Base-by-base conservation (phyloP, 768 basidiomycete genomes). In the Suillus subalutaceus region DNA sequence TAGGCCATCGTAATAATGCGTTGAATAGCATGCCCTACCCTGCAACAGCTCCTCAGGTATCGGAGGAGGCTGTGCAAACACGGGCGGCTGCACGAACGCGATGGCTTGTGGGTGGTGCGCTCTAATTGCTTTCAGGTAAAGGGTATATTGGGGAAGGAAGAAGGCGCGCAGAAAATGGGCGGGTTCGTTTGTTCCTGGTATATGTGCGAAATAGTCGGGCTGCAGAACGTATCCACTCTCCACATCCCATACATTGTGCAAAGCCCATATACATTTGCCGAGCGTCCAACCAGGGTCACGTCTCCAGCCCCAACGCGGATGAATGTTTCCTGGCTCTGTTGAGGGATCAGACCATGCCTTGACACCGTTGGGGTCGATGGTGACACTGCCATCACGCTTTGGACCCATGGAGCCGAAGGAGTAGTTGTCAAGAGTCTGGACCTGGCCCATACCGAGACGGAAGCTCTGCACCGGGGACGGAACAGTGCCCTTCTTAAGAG, bases 1-100 rank as follows among this genome's bases (percentile, higher is more conserved):
- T 48, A 98, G 80, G 1, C 96, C 96, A 71, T 99, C 96, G 72
- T 98, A 99, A 76, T 95, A 99, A 75, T 99, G 97, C 0, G 89
- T 83, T 5, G 91, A 89, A 69, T 93, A 90, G 40, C 80, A 87
- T 37, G 85, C 89, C 2, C 90, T 88, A 2, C 96, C 89, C 16
- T 86, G 83, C 20, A 88, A 77, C 16, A 89, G 77, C 10, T 85
- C 83, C 30, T 85, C 83, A 9, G 85, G 83, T 1, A 88, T 75
- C 30, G 76, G 70, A 0, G 96, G 94, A 0, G 96, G 97, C 2
- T 80, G 78, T 0, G 88, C 89, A 73, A 98, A 98, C 1, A 99
- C 94, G 7, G 96, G 93, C 0, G 94, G 92, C 66, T 96, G 93
- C 56, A 97, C 81, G 73, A 99, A 97, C n/a, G 90, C 81, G 69